phyloP scores from a whole-genome alignment of 1,284 basidiomycete genomes.

The Papiliotrema nemorosa region DNA sequence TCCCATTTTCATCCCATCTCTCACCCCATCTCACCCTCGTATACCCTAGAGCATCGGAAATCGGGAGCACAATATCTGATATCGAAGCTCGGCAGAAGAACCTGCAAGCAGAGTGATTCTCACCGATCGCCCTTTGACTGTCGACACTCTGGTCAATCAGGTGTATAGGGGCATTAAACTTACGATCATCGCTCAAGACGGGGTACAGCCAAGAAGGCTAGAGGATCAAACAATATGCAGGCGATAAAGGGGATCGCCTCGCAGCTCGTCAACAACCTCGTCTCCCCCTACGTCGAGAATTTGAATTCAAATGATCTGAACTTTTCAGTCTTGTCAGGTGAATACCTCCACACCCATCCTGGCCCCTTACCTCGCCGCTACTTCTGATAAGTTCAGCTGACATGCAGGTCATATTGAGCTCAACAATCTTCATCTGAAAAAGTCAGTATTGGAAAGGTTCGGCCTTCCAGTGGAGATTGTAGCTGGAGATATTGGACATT shows the following conservation, averaged over 20 bases:
- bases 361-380: neutral
- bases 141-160: neutral
- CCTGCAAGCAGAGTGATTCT: neutral
- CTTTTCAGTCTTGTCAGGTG: constrained; percentile 89
- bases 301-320: constrained; percentile 92
- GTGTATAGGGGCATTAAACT: too few relatives aligned
- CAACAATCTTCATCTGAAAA: constrained; percentile 81
- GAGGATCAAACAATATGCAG: constrained; percentile 27
- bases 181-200: too few relatives aligned
- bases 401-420: constrained; percentile 78
- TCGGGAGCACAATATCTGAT: neutral
- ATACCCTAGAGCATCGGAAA: neutral
- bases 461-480: constrained; percentile 92
- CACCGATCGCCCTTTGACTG: neutral
- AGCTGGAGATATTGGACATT: constrained; percentile 90
- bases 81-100: too few relatives aligned
- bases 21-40: too few relatives aligned
- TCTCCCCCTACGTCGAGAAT: constrained; percentile 95
- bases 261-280: constrained; percentile 77
- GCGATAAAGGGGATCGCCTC: constrained; percentile 42
- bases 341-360: constrained; percentile 14
- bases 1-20: too few relatives aligned
- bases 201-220: neutral
- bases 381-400: too few relatives aligned
- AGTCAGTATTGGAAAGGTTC: constrained; percentile 92